phyloP scores from a whole-genome alignment of 805 yeast genomes.

The Wickerhamiella cacticola region DNA sequence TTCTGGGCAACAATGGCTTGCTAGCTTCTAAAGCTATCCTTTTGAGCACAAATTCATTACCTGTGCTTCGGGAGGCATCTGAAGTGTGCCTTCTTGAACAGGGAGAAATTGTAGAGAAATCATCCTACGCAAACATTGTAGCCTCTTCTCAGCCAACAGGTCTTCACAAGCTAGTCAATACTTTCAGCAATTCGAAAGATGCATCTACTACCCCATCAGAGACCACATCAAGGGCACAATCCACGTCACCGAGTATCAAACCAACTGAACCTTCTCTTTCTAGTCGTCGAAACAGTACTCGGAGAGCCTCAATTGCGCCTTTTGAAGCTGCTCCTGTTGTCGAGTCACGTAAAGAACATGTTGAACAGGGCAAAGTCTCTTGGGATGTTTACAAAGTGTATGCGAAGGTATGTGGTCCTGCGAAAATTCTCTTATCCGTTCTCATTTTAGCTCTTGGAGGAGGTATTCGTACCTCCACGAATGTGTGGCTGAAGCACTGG shows the following conservation, averaged over 20 bases:
- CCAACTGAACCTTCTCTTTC: not conserved
- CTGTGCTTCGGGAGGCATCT: constrained; percentile 67
- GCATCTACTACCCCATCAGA: not conserved
- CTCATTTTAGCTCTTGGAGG: constrained; percentile 38
- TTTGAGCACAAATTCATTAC: constrained; percentile 76
- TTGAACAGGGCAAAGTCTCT: constrained; percentile 88
- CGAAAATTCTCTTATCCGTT: constrained; percentile 46
- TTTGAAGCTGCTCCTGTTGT: constrained; percentile 28
- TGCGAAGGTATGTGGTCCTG: constrained; percentile 76
- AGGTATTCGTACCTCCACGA: constrained; percentile 52
- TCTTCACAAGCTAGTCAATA: not conserved
- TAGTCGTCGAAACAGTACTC: constrained; percentile 25
- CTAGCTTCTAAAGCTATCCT: constrained; percentile 61
- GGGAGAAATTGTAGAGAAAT: constrained; percentile 31
- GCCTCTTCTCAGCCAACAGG: not conserved
- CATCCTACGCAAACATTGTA: constrained; percentile 25
- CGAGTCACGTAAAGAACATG: constrained; percentile 46
- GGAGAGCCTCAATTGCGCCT: constrained; percentile 57
- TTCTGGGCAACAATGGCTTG: constrained; percentile 70
- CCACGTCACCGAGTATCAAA: not conserved
- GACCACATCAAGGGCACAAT: not conserved
- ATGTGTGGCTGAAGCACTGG: constrained; percentile 95
- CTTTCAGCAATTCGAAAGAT: not conserved
- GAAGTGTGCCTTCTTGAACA: constrained; percentile 54
- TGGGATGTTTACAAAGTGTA: constrained; percentile 75